Percentiles rank a stretch among this genome's conserved stretches.
These are phyloP conservation scores for Tylopilus plumbeoviolaceoides DNA, from an alignment of 768 basidiomycete genomes.

Conservation along the genomic window DNA sequence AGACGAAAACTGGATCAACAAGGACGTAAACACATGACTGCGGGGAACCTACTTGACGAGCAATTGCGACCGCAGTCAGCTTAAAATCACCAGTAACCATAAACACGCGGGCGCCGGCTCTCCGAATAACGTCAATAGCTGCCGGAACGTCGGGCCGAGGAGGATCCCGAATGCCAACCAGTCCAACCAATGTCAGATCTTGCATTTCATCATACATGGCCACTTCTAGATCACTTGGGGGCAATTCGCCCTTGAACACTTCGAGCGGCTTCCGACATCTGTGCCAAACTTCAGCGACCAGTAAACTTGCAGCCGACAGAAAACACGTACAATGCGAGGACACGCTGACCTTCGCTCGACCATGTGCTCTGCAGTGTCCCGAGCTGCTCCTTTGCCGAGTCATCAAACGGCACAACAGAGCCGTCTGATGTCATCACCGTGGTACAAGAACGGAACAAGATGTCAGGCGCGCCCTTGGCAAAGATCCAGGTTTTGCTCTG, in stretches of 20 bases:
- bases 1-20: conserved; percentile 1
- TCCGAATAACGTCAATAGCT: conserved; percentile 43
- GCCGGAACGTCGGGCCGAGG: conserved; percentile 47
- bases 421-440: conserved; percentile 32
- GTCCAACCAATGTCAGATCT: conserved; percentile 44
- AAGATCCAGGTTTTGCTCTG: conserved; percentile 32
- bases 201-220: conserved; percentile 36
- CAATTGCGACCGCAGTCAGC: conserved; percentile 50
- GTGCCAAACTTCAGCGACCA: not conserved
- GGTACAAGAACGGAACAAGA: conserved; percentile 41
- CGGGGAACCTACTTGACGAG: conserved; percentile 33
- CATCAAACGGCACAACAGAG: conserved; percentile 30
- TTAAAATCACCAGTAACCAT: conserved; percentile 59
- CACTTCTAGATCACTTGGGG: conserved; percentile 32
- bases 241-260: conserved; percentile 24
- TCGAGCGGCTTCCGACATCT: conserved; percentile 31
- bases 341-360: conserved; percentile 50
- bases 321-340: conserved; percentile 40
- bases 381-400: conserved; percentile 17
- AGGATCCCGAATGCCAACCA: conserved; percentile 54
- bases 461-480: conserved; percentile 60
- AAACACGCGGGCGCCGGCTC: conserved; percentile 50
- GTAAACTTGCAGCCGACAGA: not conserved
- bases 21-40: conserved; percentile 4
- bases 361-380: conserved; percentile 35